Base-by-base conservation (phyloP, 768 basidiomycete species). In the Psilocybe azurescens region DNA sequence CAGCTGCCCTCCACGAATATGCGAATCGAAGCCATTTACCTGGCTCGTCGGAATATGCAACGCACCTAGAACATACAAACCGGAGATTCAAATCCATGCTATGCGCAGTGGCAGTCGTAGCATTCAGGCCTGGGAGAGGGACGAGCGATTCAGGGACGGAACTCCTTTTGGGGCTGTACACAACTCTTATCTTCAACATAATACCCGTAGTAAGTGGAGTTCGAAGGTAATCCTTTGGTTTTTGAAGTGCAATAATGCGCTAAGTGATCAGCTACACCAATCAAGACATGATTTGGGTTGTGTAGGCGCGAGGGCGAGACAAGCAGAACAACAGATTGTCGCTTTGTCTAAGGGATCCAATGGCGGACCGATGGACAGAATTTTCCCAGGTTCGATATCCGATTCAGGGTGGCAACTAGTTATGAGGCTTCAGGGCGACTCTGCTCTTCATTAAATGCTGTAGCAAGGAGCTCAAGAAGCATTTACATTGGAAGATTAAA, bases 81-180 rank as follows among this genome's bases (percentile, higher is more conserved):
- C 67, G 61, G 41, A 59, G 14, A 28, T 58, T 54, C 39, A 53
- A 5, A 28, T 67, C 67, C 41, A 67, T 60, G 18, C 61, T 59
- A 14, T 59, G 49, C 5, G 64, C 59, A 18, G 64, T 58, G 5
- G 62, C 51, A 11, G 36, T 56, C 13, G 14, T 51, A 1, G 53
- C 29, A 41, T 62, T 33, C 5, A 67, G 56, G 14, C 61, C 66
- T 9, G 41, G 16, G 16, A 60, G 48, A 11, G 36, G 49, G 38
- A 64, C 58, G 20, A 67, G n/a, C 5, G 49, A 47, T 5, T 30
- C 18, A 8, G 61, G 54, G 10, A 56, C 24, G 18, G 8, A 18
- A 38, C 50, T 18, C 60, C 60, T 32, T 50, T 7, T 39, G 14
- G 24, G 10, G 50, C 54, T 61, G 41, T 39, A 61, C 30, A 24